Evolutionary conservation across 2,329 filamentous ascomycete species (phyloP).

Genomic region (Fusarium ramigenum): DNA sequence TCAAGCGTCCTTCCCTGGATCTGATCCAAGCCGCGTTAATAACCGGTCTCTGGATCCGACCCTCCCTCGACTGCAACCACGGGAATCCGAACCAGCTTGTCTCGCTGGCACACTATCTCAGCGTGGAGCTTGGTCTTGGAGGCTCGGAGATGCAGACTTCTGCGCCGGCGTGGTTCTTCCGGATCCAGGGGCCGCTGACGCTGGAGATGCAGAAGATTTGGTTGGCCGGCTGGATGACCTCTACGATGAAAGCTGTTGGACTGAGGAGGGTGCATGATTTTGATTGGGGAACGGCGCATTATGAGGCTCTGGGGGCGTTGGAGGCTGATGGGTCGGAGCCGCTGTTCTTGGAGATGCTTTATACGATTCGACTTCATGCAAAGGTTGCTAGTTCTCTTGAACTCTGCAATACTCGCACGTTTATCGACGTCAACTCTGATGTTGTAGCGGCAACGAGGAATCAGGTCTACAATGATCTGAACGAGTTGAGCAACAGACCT

Average conservation of each 20-base stretch:
- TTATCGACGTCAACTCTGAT: conserved; percentile 4
- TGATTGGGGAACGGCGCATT: conserved; percentile 9
- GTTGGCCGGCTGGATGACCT: conserved; percentile 15
- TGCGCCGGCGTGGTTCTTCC: conserved; percentile 18
- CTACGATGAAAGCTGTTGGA: conserved; percentile 4
- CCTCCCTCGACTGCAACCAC: conserved; percentile 10
- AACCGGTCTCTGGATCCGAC: conserved; percentile 10
- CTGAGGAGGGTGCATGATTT: conserved; percentile 9
- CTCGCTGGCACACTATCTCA: not conserved
- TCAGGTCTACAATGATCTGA: not conserved
- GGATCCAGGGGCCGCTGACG: conserved; percentile 10
- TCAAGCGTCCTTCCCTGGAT: conserved; percentile 9
- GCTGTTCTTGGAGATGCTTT: conserved; percentile 20
- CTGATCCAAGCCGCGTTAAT: conserved; percentile 19
- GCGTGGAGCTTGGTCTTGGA: conserved; percentile 21
- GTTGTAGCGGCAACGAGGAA: not conserved
- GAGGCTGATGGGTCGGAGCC: not conserved
- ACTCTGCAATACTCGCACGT: not conserved
- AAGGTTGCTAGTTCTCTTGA: not conserved
- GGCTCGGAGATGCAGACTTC: conserved; percentile 14
- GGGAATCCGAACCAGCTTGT: conserved; percentile 8
- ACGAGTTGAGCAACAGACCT: conserved; percentile 9
- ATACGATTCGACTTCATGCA: conserved; percentile 8
- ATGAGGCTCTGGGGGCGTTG: conserved; percentile 5
- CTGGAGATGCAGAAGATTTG: conserved; percentile 23